Evolutionary conservation across 1,284 basidiomycete genomes (phyloP).

Genomic region (Sporisorium graminicola): DNA sequence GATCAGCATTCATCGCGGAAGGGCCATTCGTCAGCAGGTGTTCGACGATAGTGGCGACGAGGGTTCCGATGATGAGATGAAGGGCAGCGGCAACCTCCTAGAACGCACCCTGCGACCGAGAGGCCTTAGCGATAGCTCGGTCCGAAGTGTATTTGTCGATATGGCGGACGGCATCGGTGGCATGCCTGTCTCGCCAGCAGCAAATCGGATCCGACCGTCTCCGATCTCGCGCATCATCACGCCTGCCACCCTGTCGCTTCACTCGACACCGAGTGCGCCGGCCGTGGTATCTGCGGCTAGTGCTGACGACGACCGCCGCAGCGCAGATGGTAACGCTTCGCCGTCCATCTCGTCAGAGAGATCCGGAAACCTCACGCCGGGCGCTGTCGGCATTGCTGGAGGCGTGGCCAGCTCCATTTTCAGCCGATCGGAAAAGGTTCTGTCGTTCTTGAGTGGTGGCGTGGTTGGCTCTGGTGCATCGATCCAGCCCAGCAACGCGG

Average conservation of each 20-base stretch:
- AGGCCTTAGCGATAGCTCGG: constrained; percentile 65
- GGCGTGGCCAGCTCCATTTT: constrained; percentile 38
- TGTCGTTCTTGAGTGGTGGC: constrained; percentile 46
- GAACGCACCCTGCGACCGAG: constrained; percentile 52
- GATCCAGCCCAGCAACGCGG: constrained; percentile 25
- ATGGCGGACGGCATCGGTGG: constrained; percentile 26
- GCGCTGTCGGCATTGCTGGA: constrained; percentile 18
- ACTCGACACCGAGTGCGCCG: constrained; percentile 32
- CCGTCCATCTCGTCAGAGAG: constrained; percentile 38
- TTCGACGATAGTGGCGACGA: constrained; percentile 47
- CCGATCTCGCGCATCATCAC: constrained; percentile 61
- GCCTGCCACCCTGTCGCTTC: constrained; percentile 60
- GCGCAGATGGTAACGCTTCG: constrained; percentile 25
- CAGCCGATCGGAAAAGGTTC: constrained; percentile 44
- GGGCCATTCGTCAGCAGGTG: constrained; percentile 44
- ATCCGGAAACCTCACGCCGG: constrained; percentile 40
- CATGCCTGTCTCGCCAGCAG: constrained; percentile 22
- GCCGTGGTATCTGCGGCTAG: constrained; percentile 1
- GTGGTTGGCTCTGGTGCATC: constrained; percentile 33
- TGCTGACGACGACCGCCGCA: constrained; percentile 7
- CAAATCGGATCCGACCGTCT: constrained; percentile 32
- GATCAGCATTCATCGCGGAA: constrained; percentile 54
- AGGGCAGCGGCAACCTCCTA: constrained; percentile 26
- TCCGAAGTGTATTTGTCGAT: constrained; percentile 64
- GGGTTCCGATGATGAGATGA: constrained; percentile 35